Conservation (phyloP, 2,329 filamentous ascomycete species). For the Aspergillus pseudotamarii region DNA sequence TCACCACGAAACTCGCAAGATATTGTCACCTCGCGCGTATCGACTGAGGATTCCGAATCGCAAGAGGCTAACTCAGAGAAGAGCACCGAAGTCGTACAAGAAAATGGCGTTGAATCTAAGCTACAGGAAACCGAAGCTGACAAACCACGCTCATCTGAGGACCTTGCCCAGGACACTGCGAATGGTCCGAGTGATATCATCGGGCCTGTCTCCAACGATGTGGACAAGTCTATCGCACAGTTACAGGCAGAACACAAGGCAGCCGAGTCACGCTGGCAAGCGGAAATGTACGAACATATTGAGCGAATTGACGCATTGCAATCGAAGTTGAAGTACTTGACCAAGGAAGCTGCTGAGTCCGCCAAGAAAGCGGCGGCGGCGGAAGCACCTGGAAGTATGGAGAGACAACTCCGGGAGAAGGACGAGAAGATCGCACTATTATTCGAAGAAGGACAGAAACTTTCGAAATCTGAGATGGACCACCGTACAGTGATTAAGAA, state of each 20-base stretch:
- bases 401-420: constrained; percentile 83
- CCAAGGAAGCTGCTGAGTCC: constrained; percentile 74
- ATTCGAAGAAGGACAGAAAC: constrained; percentile 87
- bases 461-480: constrained; percentile 84
- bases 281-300: constrained; percentile 80
- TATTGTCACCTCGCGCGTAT: constrained; percentile 15
- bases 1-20: constrained; percentile 33
- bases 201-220: constrained; percentile 27
- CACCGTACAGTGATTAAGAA: constrained; percentile 82
- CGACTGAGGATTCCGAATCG: constrained; percentile 12
- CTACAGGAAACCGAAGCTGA: neutral
- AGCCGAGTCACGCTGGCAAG: constrained; percentile 66
- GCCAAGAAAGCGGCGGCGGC: constrained; percentile 70
- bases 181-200: constrained; percentile 19
- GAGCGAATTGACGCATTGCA: constrained; percentile 92
- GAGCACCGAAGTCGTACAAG: neutral
- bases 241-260: constrained; percentile 55
- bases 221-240: constrained; percentile 51
- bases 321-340: constrained; percentile 85
- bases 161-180: constrained; percentile 19
- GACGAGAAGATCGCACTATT: constrained; percentile 87
- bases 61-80: constrained; percentile 7
- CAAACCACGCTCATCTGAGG: constrained; percentile 11
- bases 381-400: constrained; percentile 65
- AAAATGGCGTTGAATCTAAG: neutral